These are phyloP conservation scores for Ilyonectria destructans DNA, from an alignment of 2,329 filamentous ascomycete genomes.

Conservation along the genomic window DNA sequence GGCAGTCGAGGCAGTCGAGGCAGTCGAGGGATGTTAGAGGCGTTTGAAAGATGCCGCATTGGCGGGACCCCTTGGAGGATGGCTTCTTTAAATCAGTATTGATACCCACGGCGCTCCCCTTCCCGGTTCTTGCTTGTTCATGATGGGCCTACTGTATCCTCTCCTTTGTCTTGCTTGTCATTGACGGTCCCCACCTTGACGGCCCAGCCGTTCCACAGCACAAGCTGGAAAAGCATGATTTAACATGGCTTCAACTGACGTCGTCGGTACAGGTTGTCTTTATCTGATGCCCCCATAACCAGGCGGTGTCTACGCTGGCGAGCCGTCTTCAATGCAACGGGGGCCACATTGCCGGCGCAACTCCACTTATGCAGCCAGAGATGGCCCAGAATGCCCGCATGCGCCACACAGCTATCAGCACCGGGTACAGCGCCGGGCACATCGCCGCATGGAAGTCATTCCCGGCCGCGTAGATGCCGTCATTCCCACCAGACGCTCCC, in stretches of 20 bases:
- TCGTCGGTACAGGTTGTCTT: conserved; percentile 49
- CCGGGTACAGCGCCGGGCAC: not conserved
- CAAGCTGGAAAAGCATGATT: conserved; percentile 59
- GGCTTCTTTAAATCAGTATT: conserved; percentile 32
- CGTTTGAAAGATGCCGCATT: conserved; percentile 38
- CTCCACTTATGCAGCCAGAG: conserved; percentile 67
- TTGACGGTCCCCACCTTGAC: conserved; percentile 13
- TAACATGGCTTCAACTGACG: conserved; percentile 60
- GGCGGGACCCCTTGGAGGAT: conserved; percentile 32
- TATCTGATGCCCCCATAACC: conserved; percentile 63
- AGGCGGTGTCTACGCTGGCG: conserved; percentile 53
- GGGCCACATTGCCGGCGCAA: conserved; percentile 66
- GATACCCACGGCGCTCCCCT: conserved; percentile 33
- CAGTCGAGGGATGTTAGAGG: conserved; percentile 42
- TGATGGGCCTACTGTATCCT: not conserved
- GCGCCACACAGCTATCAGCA: conserved; percentile 41
- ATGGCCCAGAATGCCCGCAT: conserved; percentile 60
- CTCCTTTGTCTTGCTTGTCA: not conserved
- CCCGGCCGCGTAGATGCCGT: conserved; percentile 67
- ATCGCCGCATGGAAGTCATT: conserved; percentile 56
- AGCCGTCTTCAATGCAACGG: conserved; percentile 60
- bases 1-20: not conserved
- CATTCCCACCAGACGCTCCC: conserved; percentile 67
- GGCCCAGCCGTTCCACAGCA: conserved; percentile 57
- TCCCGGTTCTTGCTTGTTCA: conserved; percentile 4